Base-by-base conservation (phyloP, 1,284 basidiomycete species). In the Neolentinus lepideus region DNA sequence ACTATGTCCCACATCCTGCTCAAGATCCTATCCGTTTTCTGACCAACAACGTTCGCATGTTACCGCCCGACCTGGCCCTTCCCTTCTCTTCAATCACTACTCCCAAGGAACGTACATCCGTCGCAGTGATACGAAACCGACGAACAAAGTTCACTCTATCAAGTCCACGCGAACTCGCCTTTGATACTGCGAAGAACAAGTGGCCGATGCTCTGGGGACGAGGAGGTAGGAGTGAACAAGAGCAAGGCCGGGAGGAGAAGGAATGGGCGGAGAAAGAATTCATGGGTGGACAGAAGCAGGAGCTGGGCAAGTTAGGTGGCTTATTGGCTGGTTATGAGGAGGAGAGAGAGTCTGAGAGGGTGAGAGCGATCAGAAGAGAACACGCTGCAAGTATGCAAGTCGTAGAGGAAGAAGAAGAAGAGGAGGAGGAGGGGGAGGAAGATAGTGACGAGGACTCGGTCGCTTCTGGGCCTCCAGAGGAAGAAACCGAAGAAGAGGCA, bases 201-300 rank as follows among this genome's bases (percentile, higher is more conserved):
- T 90, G 88, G 87, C 83, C 88, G 6, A 64, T 71, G 21, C 69
- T 90, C 11, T 90, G 86, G 84, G 72, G 76, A 43, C 84, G 84
- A 1, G 69, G 69, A 52, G 75, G 74, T 55, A 71, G 73, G 2
- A 64, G 69, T 8, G 81, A 79, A 19, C 64, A 70, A 36, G 75
- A 81, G 60, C 81, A 83, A 60, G 83, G 72, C 0, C 68, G 69
- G 45, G 88, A 90, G 12, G 89, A 92, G 67, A 78, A 74, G 59
- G 70, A 72, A 31, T 92, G 89, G 89, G 87, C 71, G 1, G 72
- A 82, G 53, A 74, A 68, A 19, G 71, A 75, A 21, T 91, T 92
- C 64, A 63, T 90, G 58, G 72, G 73, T 35, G 85, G 87, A 1
- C 62, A 64, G 9, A 74, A 70, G 45, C 80, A 81, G 56, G 79